Base-by-base conservation (phyloP, 2,329 filamentous ascomycete genomes). In the Phoma sp. region DNA sequence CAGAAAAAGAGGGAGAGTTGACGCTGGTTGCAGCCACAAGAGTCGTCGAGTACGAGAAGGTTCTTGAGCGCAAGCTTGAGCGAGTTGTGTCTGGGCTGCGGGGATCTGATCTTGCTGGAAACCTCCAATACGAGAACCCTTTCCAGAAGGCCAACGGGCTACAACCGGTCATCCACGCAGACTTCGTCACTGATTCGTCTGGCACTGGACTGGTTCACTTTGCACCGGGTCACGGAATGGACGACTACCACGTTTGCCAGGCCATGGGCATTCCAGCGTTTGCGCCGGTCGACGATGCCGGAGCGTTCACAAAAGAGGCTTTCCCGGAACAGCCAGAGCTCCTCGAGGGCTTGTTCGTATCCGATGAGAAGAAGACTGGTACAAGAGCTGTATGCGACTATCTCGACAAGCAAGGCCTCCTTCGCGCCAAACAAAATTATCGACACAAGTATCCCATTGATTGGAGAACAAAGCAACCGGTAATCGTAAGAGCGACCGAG, bases 391-490 rank as follows among this genome's bases (percentile, higher is more conserved):
- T 97, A 0, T 74, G 98, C 31, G 80, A 87, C 1, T 80, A 95
- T 45, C 80, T 97, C 2, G 78, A 81, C 24, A 62, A 62, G 12
- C 62, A 63, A 13, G 62, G 61, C 19, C 72, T 80, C n/a, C 83
- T 98, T 3, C 78, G 97, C 36, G 82, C 83, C 35, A 84, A 84
- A 4, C 89, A 96, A 64, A 82, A 81, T 52, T 89, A 94, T 71
- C 83, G 82, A 47, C 95, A 99, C 80, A 98, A 96, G 75, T 98
- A 98, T 72, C 95, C 95, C 0, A 96, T 98, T 65, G 95, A 99
- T 76, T 99, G 95, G 95, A 85, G 95, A 49, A 96, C 94, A 0
- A 99, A 98, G 76, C 83, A 90, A 63, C 95, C 95, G 1, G 88
- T 99, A 44, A 92, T 99, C 56, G 86, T 96, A 31, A 82, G 95